phyloP scores from a whole-genome alignment of 1,139 yeast genomes.

The Pichia sp. region DNA sequence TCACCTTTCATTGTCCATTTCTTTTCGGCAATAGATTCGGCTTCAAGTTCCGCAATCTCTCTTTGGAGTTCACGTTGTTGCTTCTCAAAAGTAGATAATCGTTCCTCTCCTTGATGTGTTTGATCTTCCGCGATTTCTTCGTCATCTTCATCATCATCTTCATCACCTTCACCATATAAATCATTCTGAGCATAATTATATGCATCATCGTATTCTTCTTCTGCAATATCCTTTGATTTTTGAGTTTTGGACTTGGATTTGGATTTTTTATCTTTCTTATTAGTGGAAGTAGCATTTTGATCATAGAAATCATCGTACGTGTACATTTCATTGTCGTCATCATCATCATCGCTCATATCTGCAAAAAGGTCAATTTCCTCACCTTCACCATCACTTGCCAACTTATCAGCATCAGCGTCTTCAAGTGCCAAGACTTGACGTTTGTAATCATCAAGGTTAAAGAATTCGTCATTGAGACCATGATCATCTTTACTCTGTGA shows the following conservation, averaged over 20 bases:
- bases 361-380: conserved; percentile 57
- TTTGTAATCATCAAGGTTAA: conserved; percentile 79
- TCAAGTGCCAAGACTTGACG: conserved; percentile 73
- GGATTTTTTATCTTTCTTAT: conserved; percentile 12
- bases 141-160: conserved; percentile 35
- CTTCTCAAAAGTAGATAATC: conserved; percentile 71
- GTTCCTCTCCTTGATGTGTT: conserved; percentile 17
- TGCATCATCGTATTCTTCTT: conserved; percentile 38
- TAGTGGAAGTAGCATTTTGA: conserved; percentile 19
- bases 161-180: conserved; percentile 46
- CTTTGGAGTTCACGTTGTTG: conserved; percentile 70
- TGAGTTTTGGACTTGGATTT: conserved; percentile 16
- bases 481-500: conserved; percentile 34
- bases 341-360: conserved; percentile 52
- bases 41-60: conserved; percentile 73
- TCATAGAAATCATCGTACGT: conserved; percentile 66
- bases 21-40: conserved; percentile 83
- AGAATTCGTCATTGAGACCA: conserved; percentile 79
- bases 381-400: conserved; percentile 29
- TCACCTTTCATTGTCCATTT: conserved; percentile 96
- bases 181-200: conserved; percentile 56
- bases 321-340: conserved; percentile 60
- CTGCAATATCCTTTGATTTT: conserved; percentile 25
- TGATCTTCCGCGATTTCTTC: conserved; percentile 10
- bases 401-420: conserved; percentile 23